Conservation (phyloP, 495 filamentous ascomycete genomes). For the Annulohypoxylon maeteangense region DNA sequence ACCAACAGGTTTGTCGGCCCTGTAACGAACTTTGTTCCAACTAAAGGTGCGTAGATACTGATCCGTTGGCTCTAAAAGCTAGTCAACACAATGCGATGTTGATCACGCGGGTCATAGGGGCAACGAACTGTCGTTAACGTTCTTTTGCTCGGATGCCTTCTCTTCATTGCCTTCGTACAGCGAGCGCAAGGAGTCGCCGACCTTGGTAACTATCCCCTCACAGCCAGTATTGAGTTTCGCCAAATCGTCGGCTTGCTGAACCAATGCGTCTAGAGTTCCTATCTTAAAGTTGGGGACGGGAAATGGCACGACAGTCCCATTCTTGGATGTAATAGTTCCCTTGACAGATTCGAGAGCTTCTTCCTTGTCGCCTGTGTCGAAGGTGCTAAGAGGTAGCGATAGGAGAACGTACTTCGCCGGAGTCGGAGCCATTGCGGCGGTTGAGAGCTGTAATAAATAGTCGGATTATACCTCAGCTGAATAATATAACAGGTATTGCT, state of each 20-base stretch:
- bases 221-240: constrained; percentile 84
- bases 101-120: neutral
- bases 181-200: constrained; percentile 82
- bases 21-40: constrained; percentile 98
- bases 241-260: constrained; percentile 95
- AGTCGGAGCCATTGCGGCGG: constrained; percentile 46
- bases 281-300: constrained; percentile 95
- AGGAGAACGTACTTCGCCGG: constrained; percentile 58
- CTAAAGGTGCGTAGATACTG: constrained; percentile 88
- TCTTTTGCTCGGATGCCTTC: constrained; percentile 86
- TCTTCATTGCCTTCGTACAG: constrained; percentile 85
- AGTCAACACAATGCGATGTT: constrained; percentile 2
- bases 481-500: neutral
- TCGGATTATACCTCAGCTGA: neutral
- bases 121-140: constrained; percentile 90
- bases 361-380: constrained; percentile 74
- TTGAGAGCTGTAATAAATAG: constrained; percentile 5
- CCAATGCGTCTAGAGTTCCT: constrained; percentile 93
- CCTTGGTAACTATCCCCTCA: constrained; percentile 85
- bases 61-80: constrained; percentile 81
- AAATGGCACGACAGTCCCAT: constrained; percentile 81
- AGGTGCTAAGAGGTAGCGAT: constrained; percentile 60
- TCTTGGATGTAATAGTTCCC: constrained; percentile 75
- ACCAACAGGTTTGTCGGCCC: constrained; percentile 85
- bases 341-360: constrained; percentile 81